A percentile compares a stretch with the other conserved stretches of the same genome.
Evolutionary conservation across 2,329 filamentous ascomycete species (phyloP).

Genomic region (Penicillium sp.): DNA sequence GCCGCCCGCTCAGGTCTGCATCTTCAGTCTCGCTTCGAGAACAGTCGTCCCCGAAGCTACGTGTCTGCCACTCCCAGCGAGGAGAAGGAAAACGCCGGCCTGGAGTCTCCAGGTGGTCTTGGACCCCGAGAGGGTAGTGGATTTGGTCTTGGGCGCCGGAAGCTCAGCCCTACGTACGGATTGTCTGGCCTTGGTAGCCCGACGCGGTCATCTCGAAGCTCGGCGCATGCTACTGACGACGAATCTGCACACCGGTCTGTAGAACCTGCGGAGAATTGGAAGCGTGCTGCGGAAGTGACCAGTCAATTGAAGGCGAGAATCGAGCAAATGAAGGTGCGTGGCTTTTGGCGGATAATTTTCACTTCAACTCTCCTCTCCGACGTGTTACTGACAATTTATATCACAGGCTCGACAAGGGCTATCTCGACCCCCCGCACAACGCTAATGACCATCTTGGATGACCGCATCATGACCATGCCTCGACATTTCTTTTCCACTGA

Average conservation of each 20-base stretch:
- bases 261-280: constrained; percentile 84
- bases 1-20: constrained; percentile 30
- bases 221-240: constrained; percentile 33
- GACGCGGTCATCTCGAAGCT: constrained; percentile 32
- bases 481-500: constrained; percentile 5
- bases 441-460: constrained; percentile 29
- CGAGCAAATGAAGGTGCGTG: constrained; percentile 83
- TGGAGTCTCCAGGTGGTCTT: constrained; percentile 32
- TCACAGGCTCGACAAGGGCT: constrained; percentile 42
- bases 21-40: constrained; percentile 38
- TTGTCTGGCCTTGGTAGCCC: constrained; percentile 36
- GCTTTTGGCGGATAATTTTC: background rate
- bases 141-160: constrained; percentile 35
- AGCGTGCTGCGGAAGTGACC: constrained; percentile 91
- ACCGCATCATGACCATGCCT: constrained; percentile 19
- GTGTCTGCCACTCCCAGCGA: constrained; percentile 55
- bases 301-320: constrained; percentile 96
- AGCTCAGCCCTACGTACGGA: constrained; percentile 40
- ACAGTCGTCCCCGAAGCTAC: constrained; percentile 36
- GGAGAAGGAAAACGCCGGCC: constrained; percentile 64
- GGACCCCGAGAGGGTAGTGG: constrained; percentile 25
- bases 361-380: too few relatives aligned
- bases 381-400: background rate
- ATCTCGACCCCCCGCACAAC: constrained; percentile 32
- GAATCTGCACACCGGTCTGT: constrained; percentile 28